These are phyloP conservation scores for Remersonia thermophila DNA, from an alignment of 2,329 filamentous ascomycete genomes.

Conservation along the genomic window DNA sequence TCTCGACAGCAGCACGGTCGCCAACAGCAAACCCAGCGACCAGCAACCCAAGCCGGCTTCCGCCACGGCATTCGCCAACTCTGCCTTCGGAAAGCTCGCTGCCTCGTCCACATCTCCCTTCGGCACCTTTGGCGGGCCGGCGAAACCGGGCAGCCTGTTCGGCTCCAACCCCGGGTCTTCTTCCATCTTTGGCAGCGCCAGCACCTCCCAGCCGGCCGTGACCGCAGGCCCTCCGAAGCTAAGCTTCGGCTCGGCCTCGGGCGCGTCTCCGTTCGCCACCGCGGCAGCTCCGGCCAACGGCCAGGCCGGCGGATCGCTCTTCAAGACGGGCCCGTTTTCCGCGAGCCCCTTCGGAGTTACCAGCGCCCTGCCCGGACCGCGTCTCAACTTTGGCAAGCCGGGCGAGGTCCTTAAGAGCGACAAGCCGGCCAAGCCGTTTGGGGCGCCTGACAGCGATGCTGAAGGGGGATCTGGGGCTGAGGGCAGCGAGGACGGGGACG, in stretches of 20 bases:
- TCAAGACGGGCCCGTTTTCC: conserved; percentile 34
- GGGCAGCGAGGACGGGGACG: conserved; percentile 43
- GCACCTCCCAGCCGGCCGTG: conserved; percentile 21
- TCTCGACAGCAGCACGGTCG: not conserved
- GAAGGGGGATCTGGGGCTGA: conserved; percentile 36
- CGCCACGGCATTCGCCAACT: conserved; percentile 52
- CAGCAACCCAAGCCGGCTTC: conserved; percentile 30
- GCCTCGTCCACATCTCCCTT: conserved; percentile 52
- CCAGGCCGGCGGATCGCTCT: conserved; percentile 11
- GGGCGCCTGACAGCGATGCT: conserved; percentile 56
- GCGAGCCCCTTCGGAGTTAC: conserved; percentile 35
- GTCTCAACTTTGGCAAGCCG: conserved; percentile 59
- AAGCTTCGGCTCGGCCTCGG: conserved; percentile 31
- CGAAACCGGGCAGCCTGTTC: conserved; percentile 39
- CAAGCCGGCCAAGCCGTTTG: conserved; percentile 62
- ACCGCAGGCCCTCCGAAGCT: conserved; percentile 31
- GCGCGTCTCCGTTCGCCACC: conserved; percentile 34
- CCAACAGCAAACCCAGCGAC: conserved; percentile 19
- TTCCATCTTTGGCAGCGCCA: conserved; percentile 23
- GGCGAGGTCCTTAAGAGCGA: conserved; percentile 39
- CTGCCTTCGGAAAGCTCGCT: conserved; percentile 55
- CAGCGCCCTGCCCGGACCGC: conserved; percentile 27
- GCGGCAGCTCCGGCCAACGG: conserved; percentile 21
- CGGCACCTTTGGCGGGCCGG: conserved; percentile 36
- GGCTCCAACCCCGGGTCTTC: conserved; percentile 29